Base-by-base conservation (phyloP, 2,329 filamentous ascomycete species). In the Cryphonectria radicalis region DNA sequence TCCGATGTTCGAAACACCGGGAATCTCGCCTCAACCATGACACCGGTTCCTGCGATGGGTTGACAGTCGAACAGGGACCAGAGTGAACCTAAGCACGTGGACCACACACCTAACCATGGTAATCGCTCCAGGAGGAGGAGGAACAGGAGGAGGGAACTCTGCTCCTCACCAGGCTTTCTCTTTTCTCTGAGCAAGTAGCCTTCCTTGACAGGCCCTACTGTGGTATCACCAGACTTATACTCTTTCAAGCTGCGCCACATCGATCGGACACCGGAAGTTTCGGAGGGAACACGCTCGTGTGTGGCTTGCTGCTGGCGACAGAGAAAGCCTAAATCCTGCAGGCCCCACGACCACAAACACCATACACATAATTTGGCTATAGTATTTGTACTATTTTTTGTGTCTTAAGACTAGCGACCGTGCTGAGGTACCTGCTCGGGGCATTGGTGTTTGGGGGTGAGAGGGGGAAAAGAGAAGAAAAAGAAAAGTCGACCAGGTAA, bases 1-100 rank as follows among this genome's bases (percentile, higher is more conserved):
- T 62, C 59, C 59, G 35, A 62, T 62, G 59, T 62, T 62, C 32
- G 59, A 62, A 62, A 62, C 59, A 19, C 59, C 19, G 32, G 17
- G 59, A 40, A 62, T 40, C 32, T 35, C 59, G 40, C 19, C 59
- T 62, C 59, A 35, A 62, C 28, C 11, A 59, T 62, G 59, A 62
- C 35, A 62, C 19, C 35, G 59, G 35, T 62, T 40, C 32, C 35
- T 62, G 59, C 11, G 59, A 62, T 40, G 59, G 28, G 32, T 37
- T 62, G 59, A 14, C 35, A 37, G 32, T 40, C 59, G 35, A 40
- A 5, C 59, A 22, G 28, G 55, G 25, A 19, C 55, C 55, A 32
- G 55, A 32, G 7, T 19, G 7, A 50, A 32, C 32, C 32, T 32
- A 59, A 32, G 55, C 55, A 59, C 28, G 55, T 59, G 55, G 55